Evolutionary conservation across 768 basidiomycete species (phyloP).

Genomic region (Vishniacozyma victoriae): DNA sequence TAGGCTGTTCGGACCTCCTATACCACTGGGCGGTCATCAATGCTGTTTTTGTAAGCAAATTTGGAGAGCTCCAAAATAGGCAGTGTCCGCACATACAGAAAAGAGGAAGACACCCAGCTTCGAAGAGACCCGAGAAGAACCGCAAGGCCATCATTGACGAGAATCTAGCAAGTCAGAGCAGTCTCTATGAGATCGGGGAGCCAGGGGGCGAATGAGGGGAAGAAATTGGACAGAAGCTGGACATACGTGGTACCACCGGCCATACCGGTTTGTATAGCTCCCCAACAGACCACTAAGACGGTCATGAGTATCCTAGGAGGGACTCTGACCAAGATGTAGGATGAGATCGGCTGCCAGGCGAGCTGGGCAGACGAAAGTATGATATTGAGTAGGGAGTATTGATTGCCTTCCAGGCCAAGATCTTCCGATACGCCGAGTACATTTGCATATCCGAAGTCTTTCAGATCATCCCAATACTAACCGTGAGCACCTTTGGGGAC

Average conservation of each 20-base stretch:
- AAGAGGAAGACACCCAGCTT: conserved; percentile 30
- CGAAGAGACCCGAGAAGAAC: conserved; percentile 45
- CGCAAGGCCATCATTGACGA: no score
- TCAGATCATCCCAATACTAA: no score
- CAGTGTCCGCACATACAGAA: no score
- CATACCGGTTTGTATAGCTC: no score
- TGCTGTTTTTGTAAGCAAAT: no score
- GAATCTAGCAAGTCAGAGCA: no score
- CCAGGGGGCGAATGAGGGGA: no score
- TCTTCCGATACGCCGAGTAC: conserved; percentile 38
- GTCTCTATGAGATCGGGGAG: no score
- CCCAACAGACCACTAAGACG: conserved; percentile 41
- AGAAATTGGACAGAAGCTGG: no score
- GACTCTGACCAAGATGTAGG: conserved; percentile 40
- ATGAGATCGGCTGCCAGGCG: conserved; percentile 43
- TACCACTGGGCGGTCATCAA: conserved; percentile 41
- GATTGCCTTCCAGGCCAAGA: conserved; percentile 19
- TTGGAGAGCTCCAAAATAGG: no score
- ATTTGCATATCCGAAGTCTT: conserved; percentile 39
- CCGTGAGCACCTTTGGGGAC: no score
- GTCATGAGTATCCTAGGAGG: conserved; percentile 39
- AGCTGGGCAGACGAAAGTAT: conserved; percentile 28
- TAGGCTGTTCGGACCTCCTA: conserved; percentile 28
- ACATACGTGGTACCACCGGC: conserved; percentile 28
- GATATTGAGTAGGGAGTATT: conserved; percentile 22